phyloP scores from a whole-genome alignment of 352 stramenopile genomes.

The Phytophthora boehmeriae region DNA sequence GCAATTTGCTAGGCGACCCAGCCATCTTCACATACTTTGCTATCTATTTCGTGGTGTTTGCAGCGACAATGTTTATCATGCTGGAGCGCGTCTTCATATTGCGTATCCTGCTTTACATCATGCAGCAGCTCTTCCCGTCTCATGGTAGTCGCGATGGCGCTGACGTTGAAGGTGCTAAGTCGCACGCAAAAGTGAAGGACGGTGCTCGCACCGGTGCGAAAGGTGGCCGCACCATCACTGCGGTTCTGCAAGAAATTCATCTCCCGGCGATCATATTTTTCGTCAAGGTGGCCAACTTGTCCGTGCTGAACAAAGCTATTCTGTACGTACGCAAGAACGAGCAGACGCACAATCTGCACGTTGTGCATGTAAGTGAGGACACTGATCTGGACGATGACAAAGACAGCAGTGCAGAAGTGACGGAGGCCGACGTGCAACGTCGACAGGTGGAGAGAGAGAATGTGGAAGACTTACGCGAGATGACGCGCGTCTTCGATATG shows the following conservation, averaged over 20 bases:
- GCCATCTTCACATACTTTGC: conserved; percentile 86
- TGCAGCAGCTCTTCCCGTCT: conserved; percentile 68
- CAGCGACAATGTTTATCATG: conserved; percentile 81
- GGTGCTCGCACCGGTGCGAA: conserved; percentile 55
- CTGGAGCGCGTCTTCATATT: conserved; percentile 81
- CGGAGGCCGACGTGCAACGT: conserved; percentile 40
- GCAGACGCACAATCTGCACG: conserved; percentile 90
- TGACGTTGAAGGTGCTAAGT: conserved; percentile 23
- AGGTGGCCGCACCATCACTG: conserved; percentile 70
- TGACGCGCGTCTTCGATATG: conserved; percentile 81
- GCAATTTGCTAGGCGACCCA: conserved; percentile 73
- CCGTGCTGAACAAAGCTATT: conserved; percentile 94
- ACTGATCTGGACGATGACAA: conserved; percentile 27
- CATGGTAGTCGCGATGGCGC: conserved; percentile 23
- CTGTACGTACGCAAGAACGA: conserved; percentile 93
- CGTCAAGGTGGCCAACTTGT: conserved; percentile 85
- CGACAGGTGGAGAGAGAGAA: conserved; percentile 41
- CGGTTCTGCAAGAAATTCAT: conserved; percentile 69
- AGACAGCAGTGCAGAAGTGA: conserved; percentile 37
- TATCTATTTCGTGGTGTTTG: conserved; percentile 76
- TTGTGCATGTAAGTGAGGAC: conserved; percentile 84
- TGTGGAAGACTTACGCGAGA: conserved; percentile 75
- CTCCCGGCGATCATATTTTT: conserved; percentile 92
- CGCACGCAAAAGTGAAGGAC: conserved; percentile 26
- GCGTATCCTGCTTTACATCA: conserved; percentile 68